Evolutionary conservation across 1,139 yeast species (phyloP).

Genomic region (Candida pseudoviswanathii): DNA sequence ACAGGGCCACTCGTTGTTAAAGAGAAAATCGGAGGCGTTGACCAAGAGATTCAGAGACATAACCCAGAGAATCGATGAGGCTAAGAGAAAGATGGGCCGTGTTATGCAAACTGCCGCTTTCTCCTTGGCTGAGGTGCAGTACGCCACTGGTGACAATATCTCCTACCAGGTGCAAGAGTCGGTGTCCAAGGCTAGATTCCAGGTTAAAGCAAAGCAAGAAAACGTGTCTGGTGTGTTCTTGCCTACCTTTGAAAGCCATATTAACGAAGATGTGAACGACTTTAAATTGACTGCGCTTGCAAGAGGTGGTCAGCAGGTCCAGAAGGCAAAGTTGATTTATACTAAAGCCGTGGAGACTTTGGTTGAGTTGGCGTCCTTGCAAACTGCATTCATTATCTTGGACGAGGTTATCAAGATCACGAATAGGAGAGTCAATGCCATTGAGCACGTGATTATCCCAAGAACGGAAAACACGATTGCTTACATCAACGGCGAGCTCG

Average conservation of each 20-base stretch:
- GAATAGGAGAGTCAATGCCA: conserved; percentile 97
- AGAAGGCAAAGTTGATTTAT: conserved; percentile 89
- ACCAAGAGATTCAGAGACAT: conserved; percentile 96
- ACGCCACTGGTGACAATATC: conserved; percentile 95
- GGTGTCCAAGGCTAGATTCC: conserved; percentile 87
- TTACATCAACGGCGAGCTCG: conserved; percentile 91
- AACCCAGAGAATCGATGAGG: conserved; percentile 90
- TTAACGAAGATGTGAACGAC: conserved; percentile 85
- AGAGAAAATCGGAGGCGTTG: conserved; percentile 95
- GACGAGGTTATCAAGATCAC: conserved; percentile 98
- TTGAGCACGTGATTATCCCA: conserved; percentile 97
- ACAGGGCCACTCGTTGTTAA: conserved; percentile 90
- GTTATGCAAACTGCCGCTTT: conserved; percentile 99
- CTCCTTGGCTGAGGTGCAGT: conserved; percentile 94
- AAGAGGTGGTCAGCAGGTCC: conserved; percentile 98
- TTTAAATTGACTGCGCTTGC: conserved; percentile 96
- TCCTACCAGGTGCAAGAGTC: conserved; percentile 95
- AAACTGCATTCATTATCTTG: conserved; percentile 92
- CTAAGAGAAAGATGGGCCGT: conserved; percentile 96
- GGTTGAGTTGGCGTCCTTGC: conserved; percentile 91
- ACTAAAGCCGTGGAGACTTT: conserved; percentile 94
- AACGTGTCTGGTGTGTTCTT: conserved; percentile 94
- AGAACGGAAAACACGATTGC: conserved; percentile 95
- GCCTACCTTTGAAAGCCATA: conserved; percentile 87
- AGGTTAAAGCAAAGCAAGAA: conserved; percentile 89